Percentiles rank a stretch among this genome's conserved stretches.
phyloP scores from a whole-genome alignment of 345 rosid species.

The Eucalyptus cloeziana region DNA sequence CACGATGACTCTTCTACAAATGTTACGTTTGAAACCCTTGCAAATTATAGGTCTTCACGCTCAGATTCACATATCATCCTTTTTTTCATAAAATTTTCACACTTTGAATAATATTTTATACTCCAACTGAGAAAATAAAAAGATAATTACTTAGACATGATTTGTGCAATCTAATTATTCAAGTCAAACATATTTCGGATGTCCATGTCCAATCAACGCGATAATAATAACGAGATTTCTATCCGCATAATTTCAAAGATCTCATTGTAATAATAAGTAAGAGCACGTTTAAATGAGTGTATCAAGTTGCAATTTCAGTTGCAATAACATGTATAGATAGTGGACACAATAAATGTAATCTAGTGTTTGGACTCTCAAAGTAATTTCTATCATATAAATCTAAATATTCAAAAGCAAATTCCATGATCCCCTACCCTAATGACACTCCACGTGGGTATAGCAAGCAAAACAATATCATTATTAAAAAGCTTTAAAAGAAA shows the following conservation, averaged over 20 bases:
- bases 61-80: too few relatives aligned
- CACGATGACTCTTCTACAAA: too few relatives aligned
- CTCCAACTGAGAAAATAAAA: too few relatives aligned
- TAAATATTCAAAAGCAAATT: too few relatives aligned
- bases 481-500: too few relatives aligned
- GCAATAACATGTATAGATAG: neutral
- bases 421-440: neutral
- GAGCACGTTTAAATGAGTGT: too few relatives aligned
- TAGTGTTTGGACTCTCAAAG: neutral
- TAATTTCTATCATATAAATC: too few relatives aligned
- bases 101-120: neutral
- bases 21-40: neutral
- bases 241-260: neutral
- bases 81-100: neutral
- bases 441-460: neutral
- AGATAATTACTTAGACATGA: too few relatives aligned
- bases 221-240: too few relatives aligned
- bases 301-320: too few relatives aligned
- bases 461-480: neutral
- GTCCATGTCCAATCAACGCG: accelerated
- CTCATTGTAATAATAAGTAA: too few relatives aligned
- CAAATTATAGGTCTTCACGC: neutral
- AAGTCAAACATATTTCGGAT: neutral
- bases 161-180: neutral
- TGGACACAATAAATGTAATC: too few relatives aligned